Percentiles rank a stretch among this genome's conserved stretches.
Evolutionary conservation across 352 stramenopile genomes (phyloP).

Genomic region (Pythium sukuiense): DNA sequence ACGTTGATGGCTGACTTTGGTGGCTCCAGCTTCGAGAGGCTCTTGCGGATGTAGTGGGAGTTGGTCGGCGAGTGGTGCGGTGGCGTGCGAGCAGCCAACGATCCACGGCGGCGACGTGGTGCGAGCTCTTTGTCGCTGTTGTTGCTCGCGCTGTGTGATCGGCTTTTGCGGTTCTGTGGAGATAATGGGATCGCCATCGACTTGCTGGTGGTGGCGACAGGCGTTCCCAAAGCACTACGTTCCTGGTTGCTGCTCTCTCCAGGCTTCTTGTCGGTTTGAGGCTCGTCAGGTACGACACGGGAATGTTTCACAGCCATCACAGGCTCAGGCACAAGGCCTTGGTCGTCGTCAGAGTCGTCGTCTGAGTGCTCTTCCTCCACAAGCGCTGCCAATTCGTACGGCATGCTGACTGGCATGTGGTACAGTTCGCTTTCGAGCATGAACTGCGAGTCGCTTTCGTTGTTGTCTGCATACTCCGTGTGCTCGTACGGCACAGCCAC

Average conservation of each 20-base stretch:
- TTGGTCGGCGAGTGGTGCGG: conserved; percentile 9
- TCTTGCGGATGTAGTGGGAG: conserved; percentile 18
- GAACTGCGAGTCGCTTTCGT: neutral
- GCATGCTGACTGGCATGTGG: neutral
- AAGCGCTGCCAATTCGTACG: neutral
- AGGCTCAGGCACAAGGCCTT: conserved; percentile 1
- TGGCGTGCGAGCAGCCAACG: conserved; percentile 16
- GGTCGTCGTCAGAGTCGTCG: conserved; percentile 1
- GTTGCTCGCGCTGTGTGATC: neutral
- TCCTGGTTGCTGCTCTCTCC: neutral
- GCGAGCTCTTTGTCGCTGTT: conserved; percentile 9
- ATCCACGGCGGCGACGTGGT: conserved; percentile 11
- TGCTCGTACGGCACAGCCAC: conserved; percentile 3
- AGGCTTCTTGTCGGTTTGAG: neutral
- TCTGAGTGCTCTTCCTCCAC: neutral
- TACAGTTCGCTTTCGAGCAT: neutral
- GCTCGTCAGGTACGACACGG: neutral
- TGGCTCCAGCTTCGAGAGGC: conserved; percentile 24
- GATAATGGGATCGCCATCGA: neutral
- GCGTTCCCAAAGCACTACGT: neutral
- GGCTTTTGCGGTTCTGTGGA: neutral
- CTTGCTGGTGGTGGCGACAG: neutral
- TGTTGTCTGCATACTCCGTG: conserved; percentile 1
- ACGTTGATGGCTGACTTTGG: conserved; percentile 43
- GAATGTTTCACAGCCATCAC: conserved; percentile 10